These are phyloP conservation scores for Fonsecaea nubica DNA, from an alignment of 2,329 filamentous ascomycete genomes.

Conservation along the genomic window DNA sequence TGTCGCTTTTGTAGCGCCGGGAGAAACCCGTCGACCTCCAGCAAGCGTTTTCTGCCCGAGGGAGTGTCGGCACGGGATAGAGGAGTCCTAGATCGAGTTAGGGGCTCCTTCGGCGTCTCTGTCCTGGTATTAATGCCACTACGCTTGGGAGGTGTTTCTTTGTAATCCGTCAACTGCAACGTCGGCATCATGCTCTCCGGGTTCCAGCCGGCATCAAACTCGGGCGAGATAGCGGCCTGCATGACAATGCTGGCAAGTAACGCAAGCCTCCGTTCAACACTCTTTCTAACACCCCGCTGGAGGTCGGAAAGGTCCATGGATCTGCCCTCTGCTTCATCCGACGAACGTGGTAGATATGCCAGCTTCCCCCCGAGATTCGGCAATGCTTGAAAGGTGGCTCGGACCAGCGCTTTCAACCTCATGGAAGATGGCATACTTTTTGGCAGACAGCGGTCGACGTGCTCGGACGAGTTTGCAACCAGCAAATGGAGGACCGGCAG, in stretches of 20 bases:
- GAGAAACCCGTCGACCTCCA: conserved; percentile 40
- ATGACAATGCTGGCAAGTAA: conserved; percentile 31
- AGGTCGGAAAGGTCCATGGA: conserved; percentile 43
- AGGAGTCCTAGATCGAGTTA: conserved; percentile 33
- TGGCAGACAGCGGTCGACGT: conserved; percentile 53
- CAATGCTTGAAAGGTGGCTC: conserved; percentile 35
- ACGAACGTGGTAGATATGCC: conserved; percentile 32
- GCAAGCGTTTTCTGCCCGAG: conserved; percentile 41
- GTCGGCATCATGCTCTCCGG: conserved; percentile 47
- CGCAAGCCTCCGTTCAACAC: conserved; percentile 33
- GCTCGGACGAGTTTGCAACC: conserved; percentile 55
- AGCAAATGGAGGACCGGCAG: conserved; percentile 54
- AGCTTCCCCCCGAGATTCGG: conserved; percentile 37
- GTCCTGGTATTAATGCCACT: conserved; percentile 32
- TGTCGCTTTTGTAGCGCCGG: conserved; percentile 48
- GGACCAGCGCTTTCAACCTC: conserved; percentile 38
- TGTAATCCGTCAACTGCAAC: conserved; percentile 45
- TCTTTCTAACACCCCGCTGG: conserved; percentile 44
- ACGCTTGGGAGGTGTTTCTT: conserved; percentile 36
- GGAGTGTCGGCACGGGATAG: conserved; percentile 40
- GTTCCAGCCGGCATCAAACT: conserved; percentile 48
- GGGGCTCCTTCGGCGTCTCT: conserved; percentile 32
- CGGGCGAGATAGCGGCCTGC: conserved; percentile 44
- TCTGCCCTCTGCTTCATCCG: conserved; percentile 36
- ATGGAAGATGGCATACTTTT: conserved; percentile 33